phyloP scores from a whole-genome alignment of 2,329 filamentous ascomycete genomes.

The Myriangium duriaei region DNA sequence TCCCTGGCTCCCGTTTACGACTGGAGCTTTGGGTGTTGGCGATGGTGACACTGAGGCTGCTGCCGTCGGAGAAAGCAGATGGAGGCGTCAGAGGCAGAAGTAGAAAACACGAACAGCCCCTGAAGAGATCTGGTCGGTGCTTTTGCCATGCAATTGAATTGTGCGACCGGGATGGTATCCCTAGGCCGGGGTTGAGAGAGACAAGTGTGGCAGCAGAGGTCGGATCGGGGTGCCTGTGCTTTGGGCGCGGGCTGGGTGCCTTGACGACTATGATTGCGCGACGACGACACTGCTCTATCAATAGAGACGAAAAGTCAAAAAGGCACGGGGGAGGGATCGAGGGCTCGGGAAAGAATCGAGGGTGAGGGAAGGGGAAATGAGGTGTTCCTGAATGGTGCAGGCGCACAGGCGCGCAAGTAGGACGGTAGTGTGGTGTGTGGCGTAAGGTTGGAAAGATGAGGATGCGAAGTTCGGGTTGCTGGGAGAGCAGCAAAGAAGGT shows the following conservation, averaged over 20 bases:
- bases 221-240: too few species aligned
- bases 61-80: background rate
- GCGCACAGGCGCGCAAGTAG: conserved; percentile 5
- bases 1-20: too few species aligned
- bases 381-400: conserved; percentile 4
- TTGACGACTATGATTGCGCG: background rate
- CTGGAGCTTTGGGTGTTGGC: background rate
- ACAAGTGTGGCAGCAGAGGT: background rate
- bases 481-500: background rate
- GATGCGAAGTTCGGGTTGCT: conserved; percentile 5
- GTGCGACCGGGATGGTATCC: background rate
- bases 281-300: background rate
- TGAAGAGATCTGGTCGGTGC: background rate
- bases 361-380: conserved; percentile 8
- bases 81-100: background rate
- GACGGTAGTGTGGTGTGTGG: conserved; percentile 2
- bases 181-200: background rate
- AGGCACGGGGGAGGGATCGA: too few species aligned
- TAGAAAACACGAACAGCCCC: background rate
- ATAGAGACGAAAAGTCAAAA: background rate
- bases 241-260: background rate
- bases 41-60: background rate
- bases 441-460: conserved; percentile 6
- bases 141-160: background rate
- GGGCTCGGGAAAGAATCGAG: background rate